Conservation (phyloP, 768 basidiomycete genomes). For the Kwoniella mangroviensis region DNA sequence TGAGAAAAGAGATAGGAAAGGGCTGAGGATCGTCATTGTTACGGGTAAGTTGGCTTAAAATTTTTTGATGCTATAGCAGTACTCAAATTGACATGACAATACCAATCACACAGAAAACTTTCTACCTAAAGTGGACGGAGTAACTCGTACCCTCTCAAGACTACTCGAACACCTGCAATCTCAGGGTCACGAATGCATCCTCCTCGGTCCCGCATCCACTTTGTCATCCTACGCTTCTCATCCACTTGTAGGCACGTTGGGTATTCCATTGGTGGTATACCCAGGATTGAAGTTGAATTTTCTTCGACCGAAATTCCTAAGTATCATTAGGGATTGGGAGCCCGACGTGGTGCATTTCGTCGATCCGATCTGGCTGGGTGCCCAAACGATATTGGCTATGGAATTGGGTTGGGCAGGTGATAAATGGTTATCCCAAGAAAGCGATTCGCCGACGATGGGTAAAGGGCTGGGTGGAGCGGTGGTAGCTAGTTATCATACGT, state of each 20-base stretch:
- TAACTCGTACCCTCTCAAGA: constrained; percentile 60
- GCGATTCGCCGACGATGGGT: constrained; percentile 39
- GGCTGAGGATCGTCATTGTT: constrained; percentile 54
- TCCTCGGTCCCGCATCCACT: constrained; percentile 60
- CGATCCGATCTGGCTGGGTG: constrained; percentile 63
- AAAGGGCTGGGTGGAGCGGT: constrained; percentile 56
- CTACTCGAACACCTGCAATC: constrained; percentile 60
- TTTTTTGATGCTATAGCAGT: too few relatives aligned
- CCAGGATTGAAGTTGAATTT: constrained; percentile 61
- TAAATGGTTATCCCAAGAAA: constrained; percentile 51
- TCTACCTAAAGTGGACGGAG: constrained; percentile 62
- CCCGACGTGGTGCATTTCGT: constrained; percentile 62
- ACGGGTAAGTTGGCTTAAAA: constrained; percentile 33
- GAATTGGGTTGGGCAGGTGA: constrained; percentile 59
- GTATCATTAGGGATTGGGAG: constrained; percentile 56
- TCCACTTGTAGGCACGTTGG: constrained; percentile 59
- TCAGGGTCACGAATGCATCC: constrained; percentile 61
- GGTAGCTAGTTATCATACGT: constrained; percentile 61
- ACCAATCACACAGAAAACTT: constrained; percentile 56
- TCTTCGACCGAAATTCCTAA: constrained; percentile 59
- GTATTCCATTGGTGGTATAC: constrained; percentile 60
- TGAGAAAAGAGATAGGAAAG: constrained; percentile 38
- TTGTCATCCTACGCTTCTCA: constrained; percentile 60
- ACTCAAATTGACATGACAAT: not conserved
- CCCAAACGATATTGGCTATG: constrained; percentile 60